Evolutionary conservation across 768 basidiomycete species (phyloP).

Genomic region (Polyporus arcularius): DNA sequence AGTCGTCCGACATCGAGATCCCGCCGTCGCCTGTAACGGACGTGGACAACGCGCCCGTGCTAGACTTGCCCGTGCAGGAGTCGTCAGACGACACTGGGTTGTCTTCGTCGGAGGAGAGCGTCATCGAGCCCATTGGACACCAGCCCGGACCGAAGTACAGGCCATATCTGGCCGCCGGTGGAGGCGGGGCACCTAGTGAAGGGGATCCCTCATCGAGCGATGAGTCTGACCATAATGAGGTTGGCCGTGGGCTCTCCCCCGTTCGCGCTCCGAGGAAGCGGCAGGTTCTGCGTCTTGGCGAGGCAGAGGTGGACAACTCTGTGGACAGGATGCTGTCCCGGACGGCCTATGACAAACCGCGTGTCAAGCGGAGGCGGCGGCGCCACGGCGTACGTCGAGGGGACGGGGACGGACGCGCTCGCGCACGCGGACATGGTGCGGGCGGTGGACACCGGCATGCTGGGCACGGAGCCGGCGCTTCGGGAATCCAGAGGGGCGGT

Average conservation of each 20-base stretch:
- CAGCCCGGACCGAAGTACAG: conserved; percentile 3
- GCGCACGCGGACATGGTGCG: conserved; percentile 1
- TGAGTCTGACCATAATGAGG: conserved; percentile 21
- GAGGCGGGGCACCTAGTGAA: neutral
- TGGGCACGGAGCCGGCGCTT: neutral
- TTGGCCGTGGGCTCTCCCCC: conserved; percentile 34
- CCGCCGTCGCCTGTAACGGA: neutral
- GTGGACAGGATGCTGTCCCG: conserved; percentile 72
- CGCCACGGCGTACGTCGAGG: conserved; percentile 22
- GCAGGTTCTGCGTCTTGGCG: conserved; percentile 22
- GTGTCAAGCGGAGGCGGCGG: conserved; percentile 7
- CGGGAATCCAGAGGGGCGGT: neutral
- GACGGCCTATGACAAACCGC: conserved; percentile 29
- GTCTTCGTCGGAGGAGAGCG: neutral
- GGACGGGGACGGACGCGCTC: conserved; percentile 17
- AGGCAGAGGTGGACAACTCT: conserved; percentile 45
- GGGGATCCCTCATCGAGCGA: neutral
- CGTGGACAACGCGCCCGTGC: neutral
- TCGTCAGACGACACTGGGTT: neutral
- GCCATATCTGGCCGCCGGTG: neutral
- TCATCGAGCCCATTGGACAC: conserved; percentile 14
- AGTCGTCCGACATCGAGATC: conserved; percentile 48
- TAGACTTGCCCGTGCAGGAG: neutral
- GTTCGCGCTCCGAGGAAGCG: conserved; percentile 16
- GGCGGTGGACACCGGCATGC: neutral